Evolutionary conservation across 1,284 basidiomycete species (phyloP).

Genomic region (Leccinum fuscescens): DNA sequence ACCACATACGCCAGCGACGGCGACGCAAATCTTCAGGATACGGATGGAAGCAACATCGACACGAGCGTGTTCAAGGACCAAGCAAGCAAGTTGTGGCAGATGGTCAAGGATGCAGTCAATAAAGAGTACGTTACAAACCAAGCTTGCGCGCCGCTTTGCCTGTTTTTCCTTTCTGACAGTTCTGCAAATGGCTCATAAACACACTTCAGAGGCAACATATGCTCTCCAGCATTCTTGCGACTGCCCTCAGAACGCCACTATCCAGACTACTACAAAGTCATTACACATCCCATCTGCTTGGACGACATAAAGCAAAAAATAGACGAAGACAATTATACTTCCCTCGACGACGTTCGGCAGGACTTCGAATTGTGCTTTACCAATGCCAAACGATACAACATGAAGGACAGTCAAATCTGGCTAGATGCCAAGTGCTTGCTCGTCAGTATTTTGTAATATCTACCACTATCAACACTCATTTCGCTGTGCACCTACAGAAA

Average conservation of each 20-base stretch:
- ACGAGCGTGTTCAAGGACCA: constrained; percentile 37
- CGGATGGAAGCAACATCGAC: constrained; percentile 24
- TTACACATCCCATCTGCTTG: constrained; percentile 77
- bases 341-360: constrained; percentile 68
- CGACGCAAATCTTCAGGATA: constrained; percentile 26
- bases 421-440: constrained; percentile 72
- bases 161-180: constrained; percentile 34
- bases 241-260: constrained; percentile 78
- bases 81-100: constrained; percentile 60
- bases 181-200: constrained; percentile 25
- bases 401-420: constrained; percentile 83
- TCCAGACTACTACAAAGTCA: constrained; percentile 86
- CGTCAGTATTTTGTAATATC: constrained; percentile 32
- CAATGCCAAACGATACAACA: constrained; percentile 90
- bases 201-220: constrained; percentile 55
- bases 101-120: constrained; percentile 74
- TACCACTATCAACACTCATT: constrained; percentile 2
- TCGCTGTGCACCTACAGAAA: constrained; percentile 49
- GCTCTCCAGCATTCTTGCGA: constrained; percentile 73
- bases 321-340: constrained; percentile 60
- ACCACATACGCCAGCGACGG: constrained; percentile 32
- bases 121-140: constrained; percentile 70
- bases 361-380: constrained; percentile 87
- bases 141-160: constrained; percentile 33
- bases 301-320: constrained; percentile 85